Base-by-base conservation (phyloP, 1,284 basidiomycete species). In the Sporisorium sorghi region DNA sequence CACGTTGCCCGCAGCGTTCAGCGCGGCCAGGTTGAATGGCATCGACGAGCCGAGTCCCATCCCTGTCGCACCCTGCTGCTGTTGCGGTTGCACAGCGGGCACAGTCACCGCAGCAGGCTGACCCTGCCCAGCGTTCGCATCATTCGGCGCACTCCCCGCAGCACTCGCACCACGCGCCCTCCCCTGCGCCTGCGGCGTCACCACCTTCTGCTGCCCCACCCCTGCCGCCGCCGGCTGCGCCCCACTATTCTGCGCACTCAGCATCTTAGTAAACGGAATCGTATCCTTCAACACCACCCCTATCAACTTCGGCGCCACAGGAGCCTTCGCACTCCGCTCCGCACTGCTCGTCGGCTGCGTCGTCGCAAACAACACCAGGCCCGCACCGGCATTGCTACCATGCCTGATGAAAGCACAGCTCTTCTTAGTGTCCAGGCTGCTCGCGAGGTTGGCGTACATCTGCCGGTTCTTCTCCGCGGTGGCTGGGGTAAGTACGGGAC, bases 331-430 rank as follows among this genome's bases (percentile, higher is more conserved):
- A 5, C 43, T 43, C 35, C 53, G 50, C 51, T 76, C 68, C 0
- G 60, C 58, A 43, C 66, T 69, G 48, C 62, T 69, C 21, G 74
- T 63, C 24, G 77, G 49, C 46, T 75, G 74, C 3, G 61, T 68
- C 24, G 71, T 73, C 5, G 69, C 68, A 42, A 81, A 68, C 37
- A 81, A 40, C 24, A 78, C 73, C 49, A 78, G 39, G 10, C 79
- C 79, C 12, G 72, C 74, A 0, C 67, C 75, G 1, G 75, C 57
- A 19, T 39, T 65, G 24, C 61, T 47, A 3, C 73, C 76, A 50
- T 77, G 76, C n/a, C 72, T 46, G 4, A 81, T 65, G 39, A 71
- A 79, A 2, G 79, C 79, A 42, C 70, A 77, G 43, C 78, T 69
- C 61, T 76, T 75, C 44, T 79, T 76, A 10, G 67, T 70, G 24